A percentile compares a stretch with the other conserved stretches of the same genome.
Evolutionary conservation across 106 monocot genomes (phyloP).

Genomic region (Allium fistulosum): DNA sequence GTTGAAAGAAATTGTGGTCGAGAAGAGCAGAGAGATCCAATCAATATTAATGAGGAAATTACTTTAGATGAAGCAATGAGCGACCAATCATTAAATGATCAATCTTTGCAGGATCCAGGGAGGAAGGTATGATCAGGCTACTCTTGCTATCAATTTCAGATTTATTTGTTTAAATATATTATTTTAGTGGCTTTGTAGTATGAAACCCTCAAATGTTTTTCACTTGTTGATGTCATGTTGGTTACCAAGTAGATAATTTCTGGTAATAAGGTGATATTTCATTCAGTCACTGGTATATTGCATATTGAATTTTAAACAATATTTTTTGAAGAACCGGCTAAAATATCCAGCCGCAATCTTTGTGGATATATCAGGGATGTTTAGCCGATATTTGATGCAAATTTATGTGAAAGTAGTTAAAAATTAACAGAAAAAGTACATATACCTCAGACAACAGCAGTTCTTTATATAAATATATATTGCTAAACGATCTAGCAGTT

Average conservation of each 20-base stretch:
- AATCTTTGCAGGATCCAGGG: slow-evolving; percentile 55
- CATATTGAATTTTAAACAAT: not conserved
- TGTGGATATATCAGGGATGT: too few species aligned
- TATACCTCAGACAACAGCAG: too few species aligned
- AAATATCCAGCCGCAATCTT: too few species aligned
- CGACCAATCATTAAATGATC: slow-evolving; percentile 43
- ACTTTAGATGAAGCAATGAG: slow-evolving; percentile 60
- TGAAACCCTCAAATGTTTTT: not conserved
- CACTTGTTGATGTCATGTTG: not conserved
- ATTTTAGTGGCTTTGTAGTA: not conserved
- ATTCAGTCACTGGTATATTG: not conserved
- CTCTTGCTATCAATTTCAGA: not conserved
- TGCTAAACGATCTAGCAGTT: too few species aligned
- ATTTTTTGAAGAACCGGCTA: too few species aligned
- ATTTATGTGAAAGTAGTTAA: too few species aligned
- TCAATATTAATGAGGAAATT: slow-evolving; percentile 96
- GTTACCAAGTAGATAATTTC: not conserved
- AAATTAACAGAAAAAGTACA: too few species aligned
- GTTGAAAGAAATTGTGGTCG: slow-evolving; percentile 44
- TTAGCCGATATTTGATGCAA: too few species aligned
- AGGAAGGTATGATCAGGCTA: slow-evolving; percentile 30
- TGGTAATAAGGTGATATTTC: not conserved
- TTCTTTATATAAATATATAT: too few species aligned
- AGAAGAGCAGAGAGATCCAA: slow-evolving; percentile 45
- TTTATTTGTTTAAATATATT: not conserved